These are phyloP conservation scores for Mortierella sp. DNA, from an alignment of 371 early-diverging fungal species.

Conservation along the genomic window DNA sequence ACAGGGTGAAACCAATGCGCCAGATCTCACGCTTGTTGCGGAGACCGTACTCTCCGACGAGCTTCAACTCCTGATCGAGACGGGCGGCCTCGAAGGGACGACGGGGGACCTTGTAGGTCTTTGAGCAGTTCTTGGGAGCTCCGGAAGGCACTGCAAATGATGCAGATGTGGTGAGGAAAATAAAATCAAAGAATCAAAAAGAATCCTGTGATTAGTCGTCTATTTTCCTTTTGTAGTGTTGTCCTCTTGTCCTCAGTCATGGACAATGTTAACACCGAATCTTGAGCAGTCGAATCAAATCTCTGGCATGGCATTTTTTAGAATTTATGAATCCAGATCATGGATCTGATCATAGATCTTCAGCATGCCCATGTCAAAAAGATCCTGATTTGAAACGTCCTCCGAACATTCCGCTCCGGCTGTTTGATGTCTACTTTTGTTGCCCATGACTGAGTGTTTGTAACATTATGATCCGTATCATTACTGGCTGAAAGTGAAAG, in stretches of 20 bases:
- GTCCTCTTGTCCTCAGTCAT: too few species aligned
- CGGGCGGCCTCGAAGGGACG: constrained; percentile 99
- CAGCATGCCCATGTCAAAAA: too few species aligned
- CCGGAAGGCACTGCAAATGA: constrained; percentile 36
- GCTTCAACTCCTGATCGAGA: constrained; percentile 98
- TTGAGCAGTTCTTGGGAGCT: constrained; percentile 67
- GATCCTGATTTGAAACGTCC: too few species aligned
- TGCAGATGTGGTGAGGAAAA: not conserved
- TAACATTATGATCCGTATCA: not conserved
- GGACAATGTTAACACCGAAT: too few species aligned
- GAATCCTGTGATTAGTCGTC: too few species aligned
- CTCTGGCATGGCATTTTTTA: too few species aligned
- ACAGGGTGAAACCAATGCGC: constrained; percentile 96
- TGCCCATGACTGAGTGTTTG: not conserved
- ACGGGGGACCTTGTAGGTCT: constrained; percentile 98
- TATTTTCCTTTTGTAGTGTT: too few species aligned
- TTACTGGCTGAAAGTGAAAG: constrained; percentile 43
- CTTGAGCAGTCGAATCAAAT: too few species aligned
- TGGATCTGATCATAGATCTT: too few species aligned
- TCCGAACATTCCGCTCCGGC: too few species aligned
- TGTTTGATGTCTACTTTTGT: not conserved
- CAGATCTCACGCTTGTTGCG: constrained; percentile 99
- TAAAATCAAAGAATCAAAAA: too few species aligned
- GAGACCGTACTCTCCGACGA: constrained; percentile 99
- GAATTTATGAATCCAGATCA: too few species aligned